Conservation (phyloP, 192 early-diverging fungal species). For the Lobosporangium transversale region DNA sequence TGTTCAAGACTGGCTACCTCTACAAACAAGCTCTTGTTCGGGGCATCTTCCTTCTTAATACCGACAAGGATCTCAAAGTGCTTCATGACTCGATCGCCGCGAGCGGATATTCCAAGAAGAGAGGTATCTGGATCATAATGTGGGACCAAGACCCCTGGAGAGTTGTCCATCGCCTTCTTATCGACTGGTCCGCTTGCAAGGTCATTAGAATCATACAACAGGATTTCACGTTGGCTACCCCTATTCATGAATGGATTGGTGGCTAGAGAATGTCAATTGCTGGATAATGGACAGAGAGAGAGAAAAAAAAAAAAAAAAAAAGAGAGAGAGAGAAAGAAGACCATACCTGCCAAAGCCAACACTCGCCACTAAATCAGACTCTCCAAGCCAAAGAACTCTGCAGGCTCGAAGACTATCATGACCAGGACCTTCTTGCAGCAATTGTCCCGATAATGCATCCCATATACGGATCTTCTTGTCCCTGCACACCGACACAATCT, state of each 20-base stretch:
- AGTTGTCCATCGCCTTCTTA: conserved; percentile 70
- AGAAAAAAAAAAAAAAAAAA: neutral
- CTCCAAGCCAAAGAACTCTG: conserved; percentile 75
- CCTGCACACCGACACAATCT: conserved; percentile 70
- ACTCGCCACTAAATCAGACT: conserved; percentile 60
- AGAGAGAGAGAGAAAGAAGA: too few relatives aligned
- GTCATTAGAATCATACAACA: conserved; percentile 59
- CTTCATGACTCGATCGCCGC: conserved; percentile 80
- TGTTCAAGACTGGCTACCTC: conserved; percentile 72
- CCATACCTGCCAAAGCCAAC: conserved; percentile 77
- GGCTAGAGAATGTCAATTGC: too few relatives aligned
- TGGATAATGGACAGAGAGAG: too few relatives aligned
- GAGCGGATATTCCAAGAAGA: conserved; percentile 76
- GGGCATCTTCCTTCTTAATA: conserved; percentile 7
- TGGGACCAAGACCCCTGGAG: conserved; percentile 78
- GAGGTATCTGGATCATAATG: conserved; percentile 75
- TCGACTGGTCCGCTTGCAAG: conserved; percentile 50
- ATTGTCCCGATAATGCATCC: conserved; percentile 65
- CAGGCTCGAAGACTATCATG: conserved; percentile 75
- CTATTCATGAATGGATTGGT: too few relatives aligned
- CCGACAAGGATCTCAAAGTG: conserved; percentile 72
- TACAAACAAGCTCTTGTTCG: conserved; percentile 38
- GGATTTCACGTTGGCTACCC: conserved; percentile 77
- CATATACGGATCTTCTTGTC: conserved; percentile 78
- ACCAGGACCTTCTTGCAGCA: conserved; percentile 66